Conservation (phyloP, 1,139 yeast species). For the Sugiyamaella novakii region DNA sequence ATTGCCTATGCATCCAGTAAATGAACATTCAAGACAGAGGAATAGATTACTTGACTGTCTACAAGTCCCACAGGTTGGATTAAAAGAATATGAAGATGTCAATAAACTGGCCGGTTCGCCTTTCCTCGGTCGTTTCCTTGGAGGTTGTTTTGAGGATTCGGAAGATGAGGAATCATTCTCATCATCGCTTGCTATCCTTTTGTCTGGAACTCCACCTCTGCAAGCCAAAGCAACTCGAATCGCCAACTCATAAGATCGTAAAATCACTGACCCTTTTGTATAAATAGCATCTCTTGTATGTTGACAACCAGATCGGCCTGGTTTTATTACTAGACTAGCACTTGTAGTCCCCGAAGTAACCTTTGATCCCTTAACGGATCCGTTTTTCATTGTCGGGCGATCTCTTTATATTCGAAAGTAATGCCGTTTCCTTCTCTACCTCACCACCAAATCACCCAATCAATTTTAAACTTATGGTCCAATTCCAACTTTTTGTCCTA, state of each 20-base stretch:
- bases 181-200: background rate
- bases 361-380: background rate
- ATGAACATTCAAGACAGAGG: slow-evolving; percentile 83
- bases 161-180: slow-evolving; percentile 6
- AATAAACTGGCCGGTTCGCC: background rate
- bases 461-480: too few species aligned
- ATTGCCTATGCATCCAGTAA: slow-evolving; percentile 75
- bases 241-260: slow-evolving; percentile 30
- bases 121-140: slow-evolving; percentile 17
- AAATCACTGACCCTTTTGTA: slow-evolving; percentile 16
- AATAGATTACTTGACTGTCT: slow-evolving; percentile 29
- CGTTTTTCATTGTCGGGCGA: too few species aligned
- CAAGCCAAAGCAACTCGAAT: slow-evolving; percentile 27
- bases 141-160: slow-evolving; percentile 1
- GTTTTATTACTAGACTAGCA: too few species aligned
- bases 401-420: too few species aligned
- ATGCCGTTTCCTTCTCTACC: too few species aligned
- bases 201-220: background rate
- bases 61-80: slow-evolving; percentile 23
- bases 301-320: slow-evolving; percentile 22
- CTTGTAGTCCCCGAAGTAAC: too few species aligned
- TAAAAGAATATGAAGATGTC: background rate
- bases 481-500: too few species aligned
- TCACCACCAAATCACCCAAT: too few species aligned
- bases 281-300: slow-evolving; percentile 21